Evolutionary conservation across 768 basidiomycete species (phyloP), one percentile per base, ranked within the genome.

Genomic region (Boletus tylopilopsis): DNA sequence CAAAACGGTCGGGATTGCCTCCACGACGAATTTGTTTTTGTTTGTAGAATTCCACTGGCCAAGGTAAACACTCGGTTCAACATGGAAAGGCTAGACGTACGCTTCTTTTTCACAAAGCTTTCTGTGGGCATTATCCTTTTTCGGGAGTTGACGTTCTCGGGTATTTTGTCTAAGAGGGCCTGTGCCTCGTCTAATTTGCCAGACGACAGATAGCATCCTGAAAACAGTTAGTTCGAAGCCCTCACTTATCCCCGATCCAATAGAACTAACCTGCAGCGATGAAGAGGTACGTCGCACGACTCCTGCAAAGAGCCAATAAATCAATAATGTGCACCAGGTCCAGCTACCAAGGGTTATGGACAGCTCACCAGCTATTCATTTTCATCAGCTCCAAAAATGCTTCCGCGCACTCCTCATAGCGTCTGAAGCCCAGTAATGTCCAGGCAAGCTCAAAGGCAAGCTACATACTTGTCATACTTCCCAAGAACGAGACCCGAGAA

Each of bases 391-490:
- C 73, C 36, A 88, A 56, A 57, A 90, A 89, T 49, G 74, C 72
- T 40, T 85, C 78, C 2, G 85, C 86, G 1, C 84, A 76, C 53
- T 90, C 85, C 53, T 76, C 68, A 47, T 90, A 88, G 49, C 76
- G 71, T 45, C 83, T 67, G 49, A 85, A 76, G 1, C 80, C 74
- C 4, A 90, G 73, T 1, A 87, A 64, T 15, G 81, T 82, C 88
- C 89, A 90, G 1, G 85, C 87, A 4, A 91, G 74, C 64, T 91
- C 89, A 54, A 88, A 90, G 13, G 79, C 73, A 7, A 90, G 73
- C 84, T 87, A 49, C 13, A n/a, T 23, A 16, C 36, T 15, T n/a
- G 16, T n/a, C n/a, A n/a, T n/a, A n/a, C n/a, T n/a, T 15, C 38
- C 24, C 19, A 29, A 30, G 5, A 8, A 23, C n/a, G 27, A 3